Evolutionary conservation across 1,284 basidiomycete species (phyloP), one percentile per base, ranked within the genome.

Genomic region (Cutaneotrichosporon daszewskae): DNA sequence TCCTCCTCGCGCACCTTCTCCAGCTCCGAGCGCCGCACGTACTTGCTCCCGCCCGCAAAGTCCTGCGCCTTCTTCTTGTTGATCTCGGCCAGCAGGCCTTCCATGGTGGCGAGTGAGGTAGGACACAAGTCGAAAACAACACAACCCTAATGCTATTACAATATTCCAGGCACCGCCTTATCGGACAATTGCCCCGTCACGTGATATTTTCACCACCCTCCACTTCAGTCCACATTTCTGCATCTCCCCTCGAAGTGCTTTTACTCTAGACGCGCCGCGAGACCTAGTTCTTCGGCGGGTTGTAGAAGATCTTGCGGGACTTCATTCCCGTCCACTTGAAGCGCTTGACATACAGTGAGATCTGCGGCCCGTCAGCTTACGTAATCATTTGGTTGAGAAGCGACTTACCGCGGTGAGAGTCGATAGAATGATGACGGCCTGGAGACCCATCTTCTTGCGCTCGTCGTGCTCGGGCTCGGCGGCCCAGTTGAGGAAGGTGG

Each of bases 391-490:
- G n/a, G n/a, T 24, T 32, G 12, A 40, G 29, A 1, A 19, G 22
- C n/a, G 13, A 5, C 18, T 34, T 6, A 45, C 8, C 0, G 12
- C 80, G 42, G 82, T 85, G 64, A 95, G 75, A 7, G 82, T 73
- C 22, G 89, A 87, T 72, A 95, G 84, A 60, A 95, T 76, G 64
- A 95, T 90, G 60, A 91, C 80, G 17, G 89, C 89, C 76, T 69
- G 66, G 69, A 97, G 75, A 58, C 94, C 92, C 67, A 84, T 84
- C 79, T 90, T 89, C 80, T 99, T 98, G 67, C 95, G 81, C 69
- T 92, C 84, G 69, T 99, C 95, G 69, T 94, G 88, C 73, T 99
- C 95, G 22, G 95, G 95, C 73, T 98, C 95, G 47, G 94, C 81
- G 32, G 87, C 86, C 89, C 89, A 95, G 74, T 80, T 81, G 49